These are phyloP conservation scores for Hymenoscyphus linearis DNA, from an alignment of 2,329 filamentous ascomycete genomes.

Conservation along the genomic window DNA sequence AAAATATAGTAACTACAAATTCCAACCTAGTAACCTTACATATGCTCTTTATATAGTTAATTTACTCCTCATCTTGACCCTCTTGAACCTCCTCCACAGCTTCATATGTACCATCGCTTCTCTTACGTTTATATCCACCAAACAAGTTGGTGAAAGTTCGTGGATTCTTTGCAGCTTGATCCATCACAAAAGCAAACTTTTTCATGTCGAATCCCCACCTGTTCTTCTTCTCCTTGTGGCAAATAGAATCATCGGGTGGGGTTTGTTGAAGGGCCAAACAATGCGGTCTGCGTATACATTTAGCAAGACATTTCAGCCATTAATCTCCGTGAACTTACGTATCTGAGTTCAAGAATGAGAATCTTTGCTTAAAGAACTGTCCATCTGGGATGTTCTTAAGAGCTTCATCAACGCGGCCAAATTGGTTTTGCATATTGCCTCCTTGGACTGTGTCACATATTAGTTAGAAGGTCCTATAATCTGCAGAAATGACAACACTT, in stretches of 20 bases:
- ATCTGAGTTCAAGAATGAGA: constrained; percentile 2
- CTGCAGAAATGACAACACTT: background rate
- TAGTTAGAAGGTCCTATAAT: background rate
- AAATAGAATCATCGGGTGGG: background rate
- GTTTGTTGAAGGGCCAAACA: background rate
- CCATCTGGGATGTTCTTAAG: background rate
- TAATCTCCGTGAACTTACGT: background rate
- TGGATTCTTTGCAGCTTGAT: background rate
- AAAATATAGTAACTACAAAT: too few relatives aligned
- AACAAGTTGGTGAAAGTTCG: constrained; percentile 1
- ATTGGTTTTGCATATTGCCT: constrained; percentile 1
- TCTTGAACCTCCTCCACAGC: background rate
- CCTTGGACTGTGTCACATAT: background rate
- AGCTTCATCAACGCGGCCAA: constrained; percentile 1
- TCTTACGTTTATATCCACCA: background rate
- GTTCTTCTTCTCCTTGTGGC: constrained; percentile 2
- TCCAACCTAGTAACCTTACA: too few relatives aligned
- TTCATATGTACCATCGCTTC: background rate
- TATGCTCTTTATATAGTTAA: too few relatives aligned
- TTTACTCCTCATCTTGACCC: background rate
- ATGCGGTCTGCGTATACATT: background rate
- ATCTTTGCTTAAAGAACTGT: background rate
- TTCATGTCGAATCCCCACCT: constrained; percentile 3
- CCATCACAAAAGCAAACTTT: background rate
- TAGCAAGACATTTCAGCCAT: background rate